Conservation (phyloP, 495 filamentous ascomycete genomes). For the Penicillium steckii region DNA sequence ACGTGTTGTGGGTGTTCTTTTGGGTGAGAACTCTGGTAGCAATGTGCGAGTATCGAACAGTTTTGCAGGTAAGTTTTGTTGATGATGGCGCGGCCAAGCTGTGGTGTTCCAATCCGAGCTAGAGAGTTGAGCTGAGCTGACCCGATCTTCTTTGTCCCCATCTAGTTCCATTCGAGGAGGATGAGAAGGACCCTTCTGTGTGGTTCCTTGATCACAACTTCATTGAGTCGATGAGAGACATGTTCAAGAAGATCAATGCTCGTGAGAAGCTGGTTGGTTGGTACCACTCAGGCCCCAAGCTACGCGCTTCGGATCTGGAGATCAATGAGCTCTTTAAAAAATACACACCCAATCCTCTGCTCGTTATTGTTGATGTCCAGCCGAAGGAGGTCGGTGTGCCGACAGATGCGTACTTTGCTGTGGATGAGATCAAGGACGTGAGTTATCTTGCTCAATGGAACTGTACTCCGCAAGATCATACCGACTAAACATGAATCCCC, state of each 20-base stretch:
- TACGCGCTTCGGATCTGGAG: conserved; percentile 94
- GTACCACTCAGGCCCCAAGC: conserved; percentile 98
- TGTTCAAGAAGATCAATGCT: conserved; percentile 99
- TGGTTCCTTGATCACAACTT: conserved; percentile 99
- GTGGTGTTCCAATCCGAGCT: conserved; percentile 81
- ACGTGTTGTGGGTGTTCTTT: conserved; percentile 91
- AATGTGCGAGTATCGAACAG: conserved; percentile 98
- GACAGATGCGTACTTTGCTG: conserved; percentile 98
- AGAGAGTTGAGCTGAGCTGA: too few species aligned
- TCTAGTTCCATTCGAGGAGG: conserved; percentile 96
- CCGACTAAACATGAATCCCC: conserved; percentile 7
- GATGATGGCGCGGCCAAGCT: conserved; percentile 53
- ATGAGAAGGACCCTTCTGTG: conserved; percentile 95
- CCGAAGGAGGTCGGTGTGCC: conserved; percentile 97
- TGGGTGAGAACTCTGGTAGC: conserved; percentile 93
- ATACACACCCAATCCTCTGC: conserved; percentile 93
- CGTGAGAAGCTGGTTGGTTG: conserved; percentile 98
- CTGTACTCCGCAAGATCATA: background rate
- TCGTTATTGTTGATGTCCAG: conserved; percentile 98
- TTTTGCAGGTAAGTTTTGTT: conserved; percentile 74
- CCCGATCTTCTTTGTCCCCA: conserved; percentile 12
- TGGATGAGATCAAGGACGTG: conserved; percentile 99
- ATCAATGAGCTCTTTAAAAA: conserved; percentile 99
- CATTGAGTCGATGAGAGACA: conserved; percentile 98
- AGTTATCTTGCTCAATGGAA: conserved; percentile 27